These are phyloP conservation scores for Pythium rhizo-oryzae DNA, from an alignment of 352 stramenopile genomes.

Conservation along the genomic window DNA sequence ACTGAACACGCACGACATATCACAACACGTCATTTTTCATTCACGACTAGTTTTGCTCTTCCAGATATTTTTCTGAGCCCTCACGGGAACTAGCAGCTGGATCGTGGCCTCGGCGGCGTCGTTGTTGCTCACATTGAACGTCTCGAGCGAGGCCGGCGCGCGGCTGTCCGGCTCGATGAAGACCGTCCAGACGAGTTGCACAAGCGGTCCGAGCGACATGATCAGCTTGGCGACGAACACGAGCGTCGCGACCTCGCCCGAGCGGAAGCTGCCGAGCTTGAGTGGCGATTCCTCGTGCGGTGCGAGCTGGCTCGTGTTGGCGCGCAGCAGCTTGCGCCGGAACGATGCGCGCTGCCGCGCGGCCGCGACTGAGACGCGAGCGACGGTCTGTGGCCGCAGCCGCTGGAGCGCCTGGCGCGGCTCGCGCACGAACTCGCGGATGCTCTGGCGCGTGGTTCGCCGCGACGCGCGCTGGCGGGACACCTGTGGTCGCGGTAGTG, in stretches of 20 bases:
- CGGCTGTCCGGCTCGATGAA: conserved; percentile 19
- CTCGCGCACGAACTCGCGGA: conserved; percentile 2
- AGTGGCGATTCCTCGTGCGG: conserved; percentile 24
- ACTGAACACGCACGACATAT: no score
- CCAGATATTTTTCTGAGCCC: no score
- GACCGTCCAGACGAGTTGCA: conserved; percentile 23
- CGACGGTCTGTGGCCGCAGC: background rate
- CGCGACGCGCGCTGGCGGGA: background rate
- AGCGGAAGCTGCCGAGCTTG: conserved; percentile 32
- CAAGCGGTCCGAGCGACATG: conserved; percentile 15
- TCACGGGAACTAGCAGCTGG: conserved; percentile 27
- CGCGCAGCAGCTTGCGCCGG: conserved; percentile 1
- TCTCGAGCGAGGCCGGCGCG: background rate
- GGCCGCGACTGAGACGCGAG: background rate
- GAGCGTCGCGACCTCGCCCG: conserved; percentile 30
- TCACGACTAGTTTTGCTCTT: no score
- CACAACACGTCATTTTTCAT: no score
- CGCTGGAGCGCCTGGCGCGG: background rate
- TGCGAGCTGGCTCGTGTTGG: background rate
- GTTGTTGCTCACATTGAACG: conserved; percentile 8
- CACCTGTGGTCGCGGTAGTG: background rate
- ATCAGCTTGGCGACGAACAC: conserved; percentile 20
- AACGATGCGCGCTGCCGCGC: conserved; percentile 3
- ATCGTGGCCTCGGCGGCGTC: conserved; percentile 17
- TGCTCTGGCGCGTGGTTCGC: conserved; percentile 1